Base-by-base conservation (phyloP, 2,329 filamentous ascomycete species). In the Diaporthe caulivora region DNA sequence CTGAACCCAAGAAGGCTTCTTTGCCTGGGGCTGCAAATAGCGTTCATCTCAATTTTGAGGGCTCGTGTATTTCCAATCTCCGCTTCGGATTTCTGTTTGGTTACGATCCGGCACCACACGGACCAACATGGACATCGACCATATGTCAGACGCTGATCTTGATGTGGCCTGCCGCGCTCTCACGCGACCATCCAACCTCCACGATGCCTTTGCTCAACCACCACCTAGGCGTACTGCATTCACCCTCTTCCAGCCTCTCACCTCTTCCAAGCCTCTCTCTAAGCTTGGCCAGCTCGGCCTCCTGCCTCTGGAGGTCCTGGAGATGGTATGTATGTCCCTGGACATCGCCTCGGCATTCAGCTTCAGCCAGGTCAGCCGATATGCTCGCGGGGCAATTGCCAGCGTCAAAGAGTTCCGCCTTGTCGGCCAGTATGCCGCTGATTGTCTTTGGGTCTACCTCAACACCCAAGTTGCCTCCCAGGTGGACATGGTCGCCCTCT, bases 321-420 rank as follows among this genome's bases (percentile, higher is more conserved):
- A 31, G 1, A 53, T 29, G 21, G 62, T 53, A 11, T 67, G 62
- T 31, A 24, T 53, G 31, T 3, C 31, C 47, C 62, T 53, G n/a
- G 47, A 53, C n/a, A 67, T 67, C 44, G 44, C 44, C 31, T 53
- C 62, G 18, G 62, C 62, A 21, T 53, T 67, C 31, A 53, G 62
- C 44, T 24, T 67, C 62, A 53, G 62, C 62, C 62, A 53, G n/a
- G 47, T 34, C 17, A 44, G 47, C 47, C 62, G 47, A 40, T 18
- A 65, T 49, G 62, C 62, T 8, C 62, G 62, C 44, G 62, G 24
- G 44, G 44, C 44, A 21, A 11, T 51, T 21, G 10, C 62, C 62
- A 37, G 62, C 44, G 24, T 51, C 3, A 65, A 10, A 17, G 44
- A 51, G 34, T 40, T 37, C n/a, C 62, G 62, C 31, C 44, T 51